Evolutionary conservation across 768 basidiomycete genomes (phyloP).

Genomic region (Mycena rosella): DNA sequence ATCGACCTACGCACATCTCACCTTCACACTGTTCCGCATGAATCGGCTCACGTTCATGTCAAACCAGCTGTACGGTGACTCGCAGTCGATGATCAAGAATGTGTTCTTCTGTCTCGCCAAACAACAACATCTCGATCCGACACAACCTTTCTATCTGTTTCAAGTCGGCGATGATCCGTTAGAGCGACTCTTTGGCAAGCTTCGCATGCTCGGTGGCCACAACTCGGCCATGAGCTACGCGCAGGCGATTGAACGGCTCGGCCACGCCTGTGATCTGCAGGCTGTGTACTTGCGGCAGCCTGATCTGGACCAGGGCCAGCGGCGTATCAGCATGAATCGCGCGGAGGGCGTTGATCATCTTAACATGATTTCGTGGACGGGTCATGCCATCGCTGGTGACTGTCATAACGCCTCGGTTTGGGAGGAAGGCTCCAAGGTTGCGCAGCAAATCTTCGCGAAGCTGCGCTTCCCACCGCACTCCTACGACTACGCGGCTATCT

Average conservation of each 20-base stretch:
- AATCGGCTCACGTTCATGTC: too few species aligned
- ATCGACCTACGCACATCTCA: too few species aligned
- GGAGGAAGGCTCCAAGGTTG: too few species aligned
- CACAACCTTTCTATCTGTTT: too few species aligned
- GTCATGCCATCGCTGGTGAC: constrained; percentile 3
- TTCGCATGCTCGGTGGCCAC: constrained; percentile 34
- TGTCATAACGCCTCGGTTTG: not conserved
- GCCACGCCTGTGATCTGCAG: constrained; percentile 18
- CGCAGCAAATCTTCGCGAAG: too few species aligned
- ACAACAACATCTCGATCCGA: too few species aligned
- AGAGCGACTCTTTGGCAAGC: constrained; percentile 40
- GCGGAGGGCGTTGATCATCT: constrained; percentile 20
- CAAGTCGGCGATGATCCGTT: constrained; percentile 44
- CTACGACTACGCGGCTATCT: not conserved
- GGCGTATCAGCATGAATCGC: constrained; percentile 13
- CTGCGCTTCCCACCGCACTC: too few species aligned
- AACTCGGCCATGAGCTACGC: constrained; percentile 21
- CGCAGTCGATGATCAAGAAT: too few species aligned
- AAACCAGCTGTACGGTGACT: too few species aligned
- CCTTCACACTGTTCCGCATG: too few species aligned
- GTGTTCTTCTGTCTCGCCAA: too few species aligned
- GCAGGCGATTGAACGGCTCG: constrained; percentile 16
- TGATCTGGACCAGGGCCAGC: not conserved
- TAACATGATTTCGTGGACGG: constrained; percentile 13
- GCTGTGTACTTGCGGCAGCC: constrained; percentile 10